These are phyloP conservation scores for Pyrus hybrid DNA, from an alignment of 331 rosid genomes.

Conservation along the genomic window DNA sequence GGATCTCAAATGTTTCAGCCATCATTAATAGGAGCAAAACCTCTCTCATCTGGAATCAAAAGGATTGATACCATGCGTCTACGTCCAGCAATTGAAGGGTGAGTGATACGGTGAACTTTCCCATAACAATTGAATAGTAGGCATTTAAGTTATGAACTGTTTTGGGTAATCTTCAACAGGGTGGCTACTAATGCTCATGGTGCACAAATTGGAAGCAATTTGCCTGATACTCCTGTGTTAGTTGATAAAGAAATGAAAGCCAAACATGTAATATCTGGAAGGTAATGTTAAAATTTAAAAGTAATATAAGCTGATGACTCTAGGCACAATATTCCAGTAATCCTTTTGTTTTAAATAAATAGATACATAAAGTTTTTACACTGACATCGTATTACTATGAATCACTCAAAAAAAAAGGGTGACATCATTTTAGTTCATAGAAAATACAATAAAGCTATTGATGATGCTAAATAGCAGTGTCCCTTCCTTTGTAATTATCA, in stretches of 20 bases:
- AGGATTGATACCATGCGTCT: conserved; percentile 24
- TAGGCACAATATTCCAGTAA: conserved; percentile 13
- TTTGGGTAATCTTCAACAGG: conserved; percentile 27
- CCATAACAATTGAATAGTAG: conserved; percentile 12
- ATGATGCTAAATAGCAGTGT: conserved; percentile 6
- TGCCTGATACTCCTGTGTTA: conserved; percentile 18
- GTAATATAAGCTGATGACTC: conserved; percentile 18
- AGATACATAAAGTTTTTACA: background rate
- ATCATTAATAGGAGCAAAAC: conserved; percentile 28
- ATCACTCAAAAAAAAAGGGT: background rate
- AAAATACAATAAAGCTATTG: background rate
- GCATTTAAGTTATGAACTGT: conserved; percentile 17
- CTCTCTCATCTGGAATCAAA: conserved; percentile 25
- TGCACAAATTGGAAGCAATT: conserved; percentile 32
- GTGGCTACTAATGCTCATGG: conserved; percentile 29
- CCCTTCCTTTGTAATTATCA: conserved; percentile 21
- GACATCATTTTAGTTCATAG: background rate
- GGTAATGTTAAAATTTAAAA: conserved; percentile 23
- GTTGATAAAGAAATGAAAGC: conserved; percentile 28
- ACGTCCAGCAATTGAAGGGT: conserved; percentile 31
- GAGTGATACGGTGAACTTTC: conserved; percentile 9
- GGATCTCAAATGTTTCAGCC: conserved; percentile 23
- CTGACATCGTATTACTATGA: conserved; percentile 3
- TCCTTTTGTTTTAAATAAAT: background rate
- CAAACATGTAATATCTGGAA: conserved; percentile 12